phyloP scores from a whole-genome alignment of 345 rosid species.

The Eucalyptus guilfoylei region DNA sequence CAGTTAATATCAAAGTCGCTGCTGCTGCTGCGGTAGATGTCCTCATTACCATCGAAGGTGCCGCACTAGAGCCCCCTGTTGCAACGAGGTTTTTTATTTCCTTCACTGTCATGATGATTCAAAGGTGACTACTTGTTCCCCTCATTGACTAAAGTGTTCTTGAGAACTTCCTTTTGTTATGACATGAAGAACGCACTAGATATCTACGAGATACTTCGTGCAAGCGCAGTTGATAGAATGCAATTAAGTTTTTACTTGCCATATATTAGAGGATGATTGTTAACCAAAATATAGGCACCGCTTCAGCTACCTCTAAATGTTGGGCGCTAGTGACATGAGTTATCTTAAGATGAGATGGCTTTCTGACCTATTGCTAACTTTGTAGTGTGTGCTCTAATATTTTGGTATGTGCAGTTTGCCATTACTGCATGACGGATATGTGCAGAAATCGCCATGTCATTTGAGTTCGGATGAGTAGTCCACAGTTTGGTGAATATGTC shows the following conservation, averaged over 20 bases:
- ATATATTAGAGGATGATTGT: too few species aligned
- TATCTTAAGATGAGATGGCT: not conserved
- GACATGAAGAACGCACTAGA: too few species aligned
- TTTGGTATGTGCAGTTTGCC: accelerated
- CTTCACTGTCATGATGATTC: conserved; percentile 79
- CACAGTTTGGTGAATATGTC: not conserved
- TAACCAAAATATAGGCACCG: not conserved
- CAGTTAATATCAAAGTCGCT: not conserved
- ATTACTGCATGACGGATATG: too few species aligned
- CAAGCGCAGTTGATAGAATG: too few species aligned
- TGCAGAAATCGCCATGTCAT: accelerated
- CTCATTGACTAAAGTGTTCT: not conserved
- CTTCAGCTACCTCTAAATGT: not conserved
- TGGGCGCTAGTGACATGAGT: not conserved
- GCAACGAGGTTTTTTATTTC: conserved; percentile 60
- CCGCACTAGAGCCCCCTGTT: conserved; percentile 61
- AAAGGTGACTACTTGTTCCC: conserved; percentile 5
- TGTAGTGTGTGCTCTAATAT: not conserved
- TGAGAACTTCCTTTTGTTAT: not conserved
- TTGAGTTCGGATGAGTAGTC: not conserved
- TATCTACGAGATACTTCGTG: too few species aligned
- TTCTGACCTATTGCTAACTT: too few species aligned
- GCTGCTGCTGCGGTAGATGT: not conserved
- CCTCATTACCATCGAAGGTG: too few species aligned
- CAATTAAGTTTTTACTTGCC: too few species aligned